A percentile compares a stretch with the other conserved stretches of the same genome.
phyloP scores from a whole-genome alignment of 192 early-diverging fungal genomes.

The Backusella psychrophila region DNA sequence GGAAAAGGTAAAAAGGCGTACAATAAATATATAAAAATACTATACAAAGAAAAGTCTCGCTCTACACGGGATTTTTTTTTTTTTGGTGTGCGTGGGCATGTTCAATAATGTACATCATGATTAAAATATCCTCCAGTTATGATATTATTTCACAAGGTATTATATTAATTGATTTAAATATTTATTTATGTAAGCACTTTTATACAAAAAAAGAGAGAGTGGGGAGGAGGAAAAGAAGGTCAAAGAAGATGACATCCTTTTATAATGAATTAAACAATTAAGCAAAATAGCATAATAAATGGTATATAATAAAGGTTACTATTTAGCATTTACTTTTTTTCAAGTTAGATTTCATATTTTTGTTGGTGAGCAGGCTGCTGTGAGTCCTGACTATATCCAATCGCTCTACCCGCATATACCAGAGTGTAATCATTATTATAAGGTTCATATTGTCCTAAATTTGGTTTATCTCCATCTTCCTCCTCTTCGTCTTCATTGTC shows the following conservation, averaged over 20 bases:
- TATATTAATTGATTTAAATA: no score
- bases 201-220: no score
- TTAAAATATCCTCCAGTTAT: no score
- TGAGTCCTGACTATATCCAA: not conserved
- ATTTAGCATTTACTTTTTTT: not conserved
- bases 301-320: not conserved
- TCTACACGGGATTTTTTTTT: no score
- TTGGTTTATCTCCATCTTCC: not conserved
- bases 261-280: not conserved
- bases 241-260: not conserved
- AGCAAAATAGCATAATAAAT: not conserved
- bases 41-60: no score
- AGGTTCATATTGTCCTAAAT: not conserved
- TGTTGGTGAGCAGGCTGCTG: not conserved
- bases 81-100: no score
- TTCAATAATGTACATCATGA: no score
- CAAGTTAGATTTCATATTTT: not conserved
- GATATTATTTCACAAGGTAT: no score
- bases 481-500: not conserved
- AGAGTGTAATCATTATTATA: not conserved
- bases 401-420: conserved; percentile 6
- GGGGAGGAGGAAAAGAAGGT: no score
- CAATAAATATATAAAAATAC: no score
- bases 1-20: no score
- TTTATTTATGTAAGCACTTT: no score